Base-by-base conservation (phyloP, 1,284 basidiomycete genomes). In the Sanghuangporus baumii region DNA sequence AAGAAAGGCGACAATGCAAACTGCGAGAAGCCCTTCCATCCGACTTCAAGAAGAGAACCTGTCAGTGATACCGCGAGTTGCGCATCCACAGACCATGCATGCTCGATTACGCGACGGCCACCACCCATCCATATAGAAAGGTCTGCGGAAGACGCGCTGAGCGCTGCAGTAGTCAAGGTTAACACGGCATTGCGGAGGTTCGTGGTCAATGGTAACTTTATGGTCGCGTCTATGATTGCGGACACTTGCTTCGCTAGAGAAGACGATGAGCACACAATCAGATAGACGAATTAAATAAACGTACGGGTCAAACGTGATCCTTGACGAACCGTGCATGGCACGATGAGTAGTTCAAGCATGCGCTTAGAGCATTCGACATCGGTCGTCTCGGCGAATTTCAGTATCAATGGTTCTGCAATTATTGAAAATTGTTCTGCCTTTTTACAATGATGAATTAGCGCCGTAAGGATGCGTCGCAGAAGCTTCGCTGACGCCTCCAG, bases 391-490 rank as follows among this genome's bases (percentile, higher is more conserved):
- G 64, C 63, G 61, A 80, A 76, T 51, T 71, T 70, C 50, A 73
- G 68, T 0, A 82, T 68, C 2, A 90, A 66, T 11, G 81, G 68
- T 31, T 93, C 86, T 1, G 84, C 79, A 3, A 93, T 67, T 0
- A 81, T 73, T 6, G 79, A 72, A 68, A 91, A 90, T 59, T 86
- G 81, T 20, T 88, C 85, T 0, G 86, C 72, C 20, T 78, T 78
- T 64, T 88, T 86, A 68, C 87, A 88, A 70, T 95, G 91, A 71
- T 95, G 93, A 4, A 90, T 83, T 16, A 93, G 74, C 0, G 93
- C 87, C 0, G 91, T 95, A 4, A 92, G 73, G 2, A 88, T 77
- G n/a, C 90, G 82, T 5, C 87, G 84, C 31, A 90, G 69, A 16
- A 91, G 78, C 0, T 77, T 83, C 63, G 78, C 79, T 0, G 83